These are phyloP conservation scores for Saccharomyces hybrid DNA, from an alignment of 1,139 yeast genomes.

Conservation along the genomic window DNA sequence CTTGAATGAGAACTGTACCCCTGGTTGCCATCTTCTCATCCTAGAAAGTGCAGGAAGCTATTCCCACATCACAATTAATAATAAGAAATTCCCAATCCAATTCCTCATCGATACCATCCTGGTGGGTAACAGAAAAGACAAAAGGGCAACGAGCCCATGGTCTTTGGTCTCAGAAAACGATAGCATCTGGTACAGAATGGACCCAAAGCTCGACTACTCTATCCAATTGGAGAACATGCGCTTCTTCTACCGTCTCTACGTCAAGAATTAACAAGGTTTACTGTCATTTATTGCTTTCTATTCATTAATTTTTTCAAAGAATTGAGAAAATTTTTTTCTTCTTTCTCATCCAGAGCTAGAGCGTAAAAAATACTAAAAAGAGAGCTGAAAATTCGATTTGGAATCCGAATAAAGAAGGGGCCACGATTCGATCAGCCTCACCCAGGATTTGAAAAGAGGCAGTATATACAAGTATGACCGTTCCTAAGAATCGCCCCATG, in stretches of 20 bases:
- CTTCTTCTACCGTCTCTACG: constrained; percentile 68
- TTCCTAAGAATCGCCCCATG: constrained; percentile 10
- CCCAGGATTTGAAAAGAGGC: not conserved
- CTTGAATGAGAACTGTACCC: constrained; percentile 40
- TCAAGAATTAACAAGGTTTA: constrained; percentile 33
- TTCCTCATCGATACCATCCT: constrained; percentile 68
- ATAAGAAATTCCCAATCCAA: constrained; percentile 70
- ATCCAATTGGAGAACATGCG: constrained; percentile 82
- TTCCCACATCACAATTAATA: constrained; percentile 60
- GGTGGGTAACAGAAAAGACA: constrained; percentile 46
- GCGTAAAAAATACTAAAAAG: not conserved
- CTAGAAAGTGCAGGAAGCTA: constrained; percentile 89
- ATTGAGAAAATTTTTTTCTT: not conserved
- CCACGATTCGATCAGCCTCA: not conserved
- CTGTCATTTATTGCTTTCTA: not conserved
- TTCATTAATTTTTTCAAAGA: not conserved
- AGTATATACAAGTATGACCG: constrained; percentile 2
- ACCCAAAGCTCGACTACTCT: constrained; percentile 50
- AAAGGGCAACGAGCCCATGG: constrained; percentile 48
- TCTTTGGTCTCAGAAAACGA: constrained; percentile 56
- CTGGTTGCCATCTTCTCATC: constrained; percentile 56
- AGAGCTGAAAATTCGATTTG: not conserved
- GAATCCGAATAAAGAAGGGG: not conserved
- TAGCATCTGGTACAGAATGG: constrained; percentile 72
- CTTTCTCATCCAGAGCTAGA: not conserved